phyloP scores from a whole-genome alignment of 148 eudicot species.

The Rhododendron ovatum region DNA sequence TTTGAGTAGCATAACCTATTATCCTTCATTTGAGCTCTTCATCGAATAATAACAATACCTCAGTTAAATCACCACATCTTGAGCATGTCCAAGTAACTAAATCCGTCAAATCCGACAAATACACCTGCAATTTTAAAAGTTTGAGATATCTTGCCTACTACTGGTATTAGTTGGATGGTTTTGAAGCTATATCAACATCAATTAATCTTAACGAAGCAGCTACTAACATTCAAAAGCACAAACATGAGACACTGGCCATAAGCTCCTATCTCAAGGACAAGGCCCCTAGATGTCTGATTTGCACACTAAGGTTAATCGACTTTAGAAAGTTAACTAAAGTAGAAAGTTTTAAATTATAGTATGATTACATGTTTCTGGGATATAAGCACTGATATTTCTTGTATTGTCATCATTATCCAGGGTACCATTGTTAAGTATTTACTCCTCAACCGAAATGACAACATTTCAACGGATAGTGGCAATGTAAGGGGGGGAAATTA shows the following conservation, averaged over 20 bases:
- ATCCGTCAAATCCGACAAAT: conserved; percentile 86
- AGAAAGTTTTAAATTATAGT: not conserved
- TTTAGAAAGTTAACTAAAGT: not conserved
- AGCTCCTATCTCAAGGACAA: not conserved
- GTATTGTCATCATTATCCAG: not conserved
- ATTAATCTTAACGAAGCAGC: not conserved
- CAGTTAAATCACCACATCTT: conserved; percentile 71
- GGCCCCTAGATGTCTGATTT: not conserved
- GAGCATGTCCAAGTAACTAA: conserved; percentile 88
- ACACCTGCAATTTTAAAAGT: conserved; percentile 48
- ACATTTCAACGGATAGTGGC: not conserved
- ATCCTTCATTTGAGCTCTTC: not conserved
- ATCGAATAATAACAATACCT: conserved; percentile 36
- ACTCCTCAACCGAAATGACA: not conserved
- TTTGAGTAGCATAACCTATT: not conserved
- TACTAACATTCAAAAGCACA: not conserved
- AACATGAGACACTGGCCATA: not conserved
- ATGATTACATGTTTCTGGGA: not conserved
- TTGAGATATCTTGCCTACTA: not conserved
- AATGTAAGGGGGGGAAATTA: not conserved
- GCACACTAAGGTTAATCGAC: not conserved
- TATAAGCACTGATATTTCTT: not conserved
- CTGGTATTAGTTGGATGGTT: not conserved
- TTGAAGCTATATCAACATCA: not conserved
- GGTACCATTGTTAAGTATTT: not conserved